A percentile compares a stretch with the other conserved stretches of the same genome.
These are phyloP conservation scores for Neocatenulostroma microsporum DNA, from an alignment of 2,329 filamentous ascomycete species.

Conservation along the genomic window DNA sequence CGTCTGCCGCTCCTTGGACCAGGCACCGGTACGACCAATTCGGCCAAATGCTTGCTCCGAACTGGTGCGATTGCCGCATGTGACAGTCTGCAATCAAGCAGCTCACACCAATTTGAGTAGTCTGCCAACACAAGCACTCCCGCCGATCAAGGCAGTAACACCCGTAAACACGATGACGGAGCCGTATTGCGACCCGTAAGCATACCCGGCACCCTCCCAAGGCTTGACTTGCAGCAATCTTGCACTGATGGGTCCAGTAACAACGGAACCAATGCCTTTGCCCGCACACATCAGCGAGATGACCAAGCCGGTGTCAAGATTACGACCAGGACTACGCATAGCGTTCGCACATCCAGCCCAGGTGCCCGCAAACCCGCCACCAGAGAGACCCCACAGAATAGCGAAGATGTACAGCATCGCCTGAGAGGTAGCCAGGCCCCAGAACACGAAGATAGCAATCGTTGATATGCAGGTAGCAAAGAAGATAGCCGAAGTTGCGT, in stretches of 20 bases:
- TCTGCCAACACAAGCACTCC: conserved; percentile 5
- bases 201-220: conserved; percentile 2
- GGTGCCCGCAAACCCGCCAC: conserved; percentile 33
- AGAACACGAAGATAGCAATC: conserved; percentile 37
- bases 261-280: conserved; percentile 45
- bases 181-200: conserved; percentile 6
- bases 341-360: conserved; percentile 27
- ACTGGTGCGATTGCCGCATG: no score
- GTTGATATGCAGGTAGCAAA: conserved; percentile 23
- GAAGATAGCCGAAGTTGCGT: conserved; percentile 31
- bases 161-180: conserved; percentile 7
- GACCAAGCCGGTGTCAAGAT: conserved; percentile 41
- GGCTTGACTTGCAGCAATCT: conserved; percentile 26
- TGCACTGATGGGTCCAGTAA: conserved; percentile 46
- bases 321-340: conserved; percentile 7
- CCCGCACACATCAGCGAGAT: conserved; percentile 45
- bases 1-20: no score
- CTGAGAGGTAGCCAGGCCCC: conserved; percentile 38
- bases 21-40: no score
- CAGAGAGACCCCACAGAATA: conserved; percentile 37
- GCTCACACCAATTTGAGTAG: conserved; percentile 2
- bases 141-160: conserved; percentile 2
- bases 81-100: no score
- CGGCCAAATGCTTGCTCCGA: no score
- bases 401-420: conserved; percentile 36